These are phyloP conservation scores for Malus asiatica DNA, from an alignment of 306 rosid genomes.

Conservation along the genomic window DNA sequence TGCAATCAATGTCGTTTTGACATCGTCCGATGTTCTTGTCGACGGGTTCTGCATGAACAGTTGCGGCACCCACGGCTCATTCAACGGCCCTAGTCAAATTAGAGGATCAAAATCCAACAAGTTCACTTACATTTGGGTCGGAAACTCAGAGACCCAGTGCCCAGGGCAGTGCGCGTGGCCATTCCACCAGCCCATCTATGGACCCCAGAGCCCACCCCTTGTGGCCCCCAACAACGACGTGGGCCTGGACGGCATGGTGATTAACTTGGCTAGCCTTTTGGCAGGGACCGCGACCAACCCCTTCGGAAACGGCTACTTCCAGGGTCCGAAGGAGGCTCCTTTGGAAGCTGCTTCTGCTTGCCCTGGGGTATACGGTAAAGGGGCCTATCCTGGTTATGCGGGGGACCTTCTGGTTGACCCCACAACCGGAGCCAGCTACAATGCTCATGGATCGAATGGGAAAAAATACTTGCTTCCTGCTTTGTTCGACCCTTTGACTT, in stretches of 20 bases:
- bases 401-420: conserved; percentile 42
- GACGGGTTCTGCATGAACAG: conserved; percentile 51
- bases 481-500: conserved; percentile 40
- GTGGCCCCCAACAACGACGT: conserved; percentile 63
- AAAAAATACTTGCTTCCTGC: conserved; percentile 57
- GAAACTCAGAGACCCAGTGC: conserved; percentile 59
- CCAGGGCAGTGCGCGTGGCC: conserved; percentile 71
- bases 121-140: conserved; percentile 55
- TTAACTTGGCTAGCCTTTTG: conserved; percentile 44
- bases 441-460: conserved; percentile 42
- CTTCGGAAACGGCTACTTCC: conserved; percentile 51
- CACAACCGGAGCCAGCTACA: conserved; percentile 44
- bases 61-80: conserved; percentile 51
- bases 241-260: conserved; percentile 60
- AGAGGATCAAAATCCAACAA: conserved; percentile 20
- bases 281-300: conserved; percentile 57
- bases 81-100: neutral
- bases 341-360: conserved; percentile 59
- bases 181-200: conserved; percentile 54
- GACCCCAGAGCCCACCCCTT: conserved; percentile 42
- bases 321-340: conserved; percentile 62
- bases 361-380: conserved; percentile 45
- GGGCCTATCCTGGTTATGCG: conserved; percentile 59
- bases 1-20: conserved; percentile 47
- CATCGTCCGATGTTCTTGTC: conserved; percentile 38